These are phyloP conservation scores for Carex littledalei DNA, from an alignment of 176 grass and related monocot species.

Conservation along the genomic window DNA sequence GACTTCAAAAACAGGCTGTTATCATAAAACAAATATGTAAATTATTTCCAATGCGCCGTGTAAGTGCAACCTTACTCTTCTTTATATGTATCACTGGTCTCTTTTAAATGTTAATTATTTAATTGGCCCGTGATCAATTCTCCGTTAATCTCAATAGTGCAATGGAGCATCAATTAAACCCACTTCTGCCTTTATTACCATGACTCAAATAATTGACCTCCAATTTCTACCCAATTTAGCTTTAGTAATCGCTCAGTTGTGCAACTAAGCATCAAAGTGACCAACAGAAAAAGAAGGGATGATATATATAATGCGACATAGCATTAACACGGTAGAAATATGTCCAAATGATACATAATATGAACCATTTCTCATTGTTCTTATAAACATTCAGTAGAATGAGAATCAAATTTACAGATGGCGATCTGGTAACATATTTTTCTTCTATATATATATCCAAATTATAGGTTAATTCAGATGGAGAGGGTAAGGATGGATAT, in stretches of 20 bases:
- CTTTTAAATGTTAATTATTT: conserved; percentile 5
- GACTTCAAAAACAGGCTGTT: conserved; percentile 71
- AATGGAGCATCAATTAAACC: background rate
- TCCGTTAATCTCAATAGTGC: background rate
- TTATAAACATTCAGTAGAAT: background rate
- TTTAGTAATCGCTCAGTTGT: background rate
- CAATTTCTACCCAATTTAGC: background rate
- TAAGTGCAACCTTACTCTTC: conserved; percentile 30
- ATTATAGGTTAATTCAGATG: conserved; percentile 75
- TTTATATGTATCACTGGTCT: background rate
- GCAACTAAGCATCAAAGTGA: background rate
- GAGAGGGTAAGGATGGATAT: conserved; percentile 62
- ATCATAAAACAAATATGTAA: conserved; percentile 83
- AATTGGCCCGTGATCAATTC: background rate
- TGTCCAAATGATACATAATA: conserved; percentile 3
- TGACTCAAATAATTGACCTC: background rate
- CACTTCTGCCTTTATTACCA: background rate
- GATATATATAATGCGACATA: background rate
- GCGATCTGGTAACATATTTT: background rate
- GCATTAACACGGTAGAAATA: background rate
- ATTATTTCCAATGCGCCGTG: conserved; percentile 72
- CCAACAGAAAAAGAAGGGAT: background rate
- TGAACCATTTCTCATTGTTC: background rate
- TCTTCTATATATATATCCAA: conserved; percentile 26
- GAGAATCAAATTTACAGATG: background rate